A percentile compares a stretch with the other conserved stretches of the same genome.
These are phyloP conservation scores for Durotheca rogersii DNA, from an alignment of 495 filamentous ascomycete species.

Conservation along the genomic window DNA sequence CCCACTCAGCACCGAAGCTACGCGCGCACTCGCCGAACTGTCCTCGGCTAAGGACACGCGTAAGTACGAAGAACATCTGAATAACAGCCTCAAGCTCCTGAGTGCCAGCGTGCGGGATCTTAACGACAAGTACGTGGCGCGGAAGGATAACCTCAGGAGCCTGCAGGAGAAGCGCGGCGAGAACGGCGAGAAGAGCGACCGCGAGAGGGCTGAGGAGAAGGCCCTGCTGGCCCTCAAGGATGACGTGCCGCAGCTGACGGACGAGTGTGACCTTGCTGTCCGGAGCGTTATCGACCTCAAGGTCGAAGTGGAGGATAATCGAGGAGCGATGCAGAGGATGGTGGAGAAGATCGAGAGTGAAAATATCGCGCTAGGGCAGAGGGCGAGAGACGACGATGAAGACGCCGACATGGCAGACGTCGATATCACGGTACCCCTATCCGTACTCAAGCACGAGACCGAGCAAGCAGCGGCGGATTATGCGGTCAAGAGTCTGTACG, in stretches of 20 bases:
- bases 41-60: conserved; percentile 31
- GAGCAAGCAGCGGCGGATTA: conserved; percentile 43
- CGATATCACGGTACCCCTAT: conserved; percentile 30
- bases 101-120: conserved; percentile 51
- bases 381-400: conserved; percentile 30
- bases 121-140: conserved; percentile 51
- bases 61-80: conserved; percentile 43
- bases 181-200: conserved; percentile 40
- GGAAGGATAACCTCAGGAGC: conserved; percentile 48
- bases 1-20: conserved; percentile 44
- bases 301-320: conserved; percentile 50
- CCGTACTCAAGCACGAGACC: conserved; percentile 40
- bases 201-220: conserved; percentile 41
- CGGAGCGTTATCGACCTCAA: conserved; percentile 48
- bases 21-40: conserved; percentile 37
- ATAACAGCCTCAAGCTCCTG: conserved; percentile 37
- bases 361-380: conserved; percentile 42
- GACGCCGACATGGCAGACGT: conserved; percentile 31
- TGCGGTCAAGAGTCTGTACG: conserved; percentile 37
- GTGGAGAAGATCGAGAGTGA: conserved; percentile 50
- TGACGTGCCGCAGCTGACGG: conserved; percentile 41
- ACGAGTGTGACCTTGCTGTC: conserved; percentile 44
- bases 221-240: conserved; percentile 40
- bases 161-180: conserved; percentile 36
- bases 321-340: conserved; percentile 41